These are phyloP conservation scores for Cyberlindnera suaveolens DNA, from an alignment of 805 yeast genomes.

Conservation along the genomic window DNA sequence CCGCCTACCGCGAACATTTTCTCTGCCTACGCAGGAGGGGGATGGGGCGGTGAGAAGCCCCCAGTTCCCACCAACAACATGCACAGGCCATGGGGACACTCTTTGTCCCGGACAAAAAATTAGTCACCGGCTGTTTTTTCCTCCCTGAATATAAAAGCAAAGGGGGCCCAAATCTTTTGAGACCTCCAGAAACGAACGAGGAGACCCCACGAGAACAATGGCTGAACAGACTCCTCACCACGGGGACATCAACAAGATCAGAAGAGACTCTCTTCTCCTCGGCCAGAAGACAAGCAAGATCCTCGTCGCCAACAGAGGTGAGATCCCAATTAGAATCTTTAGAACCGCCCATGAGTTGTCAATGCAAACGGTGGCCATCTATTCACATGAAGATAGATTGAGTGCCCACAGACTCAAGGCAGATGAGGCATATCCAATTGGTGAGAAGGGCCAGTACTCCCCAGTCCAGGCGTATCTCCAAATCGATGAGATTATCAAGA, in stretches of 20 bases:
- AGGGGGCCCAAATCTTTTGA: no score
- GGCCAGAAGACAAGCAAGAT: slow-evolving; percentile 44
- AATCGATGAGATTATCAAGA: slow-evolving; percentile 87
- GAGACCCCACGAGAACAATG: neutral
- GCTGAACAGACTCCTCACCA: slow-evolving; percentile 6
- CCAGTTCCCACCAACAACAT: no score
- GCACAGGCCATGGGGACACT: neutral
- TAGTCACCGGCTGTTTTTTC: neutral
- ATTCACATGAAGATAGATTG: slow-evolving; percentile 91
- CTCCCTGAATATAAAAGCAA: no score
- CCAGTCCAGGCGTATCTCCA: slow-evolving; percentile 96
- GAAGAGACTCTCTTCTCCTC: slow-evolving; percentile 35
- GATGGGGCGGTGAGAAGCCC: no score
- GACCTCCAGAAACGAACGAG: no score
- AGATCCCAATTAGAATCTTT: slow-evolving; percentile 82
- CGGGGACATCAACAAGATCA: slow-evolving; percentile 27
- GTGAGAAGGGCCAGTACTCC: slow-evolving; percentile 79
- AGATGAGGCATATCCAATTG: slow-evolving; percentile 90
- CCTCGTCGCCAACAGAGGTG: slow-evolving; percentile 81
- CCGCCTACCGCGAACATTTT: no score
- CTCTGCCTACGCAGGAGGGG: no score
- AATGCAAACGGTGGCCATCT: slow-evolving; percentile 95
- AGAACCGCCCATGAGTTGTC: slow-evolving; percentile 97
- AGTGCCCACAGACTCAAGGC: slow-evolving; percentile 94
- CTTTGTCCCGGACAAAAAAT: neutral